Evolutionary conservation across 2,329 filamentous ascomycete genomes (phyloP).

Genomic region (Fusarium globosum): DNA sequence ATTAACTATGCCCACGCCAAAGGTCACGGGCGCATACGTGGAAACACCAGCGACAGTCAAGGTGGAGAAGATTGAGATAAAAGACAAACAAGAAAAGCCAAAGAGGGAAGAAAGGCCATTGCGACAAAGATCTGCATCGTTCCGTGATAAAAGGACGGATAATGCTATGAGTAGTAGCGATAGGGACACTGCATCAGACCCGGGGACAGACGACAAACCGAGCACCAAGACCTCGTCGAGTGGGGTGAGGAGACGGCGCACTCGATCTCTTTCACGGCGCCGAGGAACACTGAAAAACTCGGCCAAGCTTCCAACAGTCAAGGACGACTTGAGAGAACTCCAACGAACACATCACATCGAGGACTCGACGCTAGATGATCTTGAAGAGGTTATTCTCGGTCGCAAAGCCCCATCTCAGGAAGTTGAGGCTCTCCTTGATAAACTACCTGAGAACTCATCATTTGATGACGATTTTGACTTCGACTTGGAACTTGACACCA

Average conservation of each 20-base stretch:
- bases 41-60: slow-evolving; percentile 65
- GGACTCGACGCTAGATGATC: slow-evolving; percentile 69
- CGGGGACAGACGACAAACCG: slow-evolving; percentile 44
- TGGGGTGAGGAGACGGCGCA: slow-evolving; percentile 45
- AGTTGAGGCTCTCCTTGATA: slow-evolving; percentile 42
- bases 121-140: slow-evolving; percentile 33
- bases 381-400: slow-evolving; percentile 62
- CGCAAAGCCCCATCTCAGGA: slow-evolving; percentile 46
- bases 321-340: slow-evolving; percentile 66
- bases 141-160: slow-evolving; percentile 43
- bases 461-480: slow-evolving; percentile 42
- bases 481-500: slow-evolving; percentile 42
- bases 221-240: slow-evolving; percentile 38
- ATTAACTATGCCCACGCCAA: slow-evolving; percentile 63
- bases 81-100: slow-evolving; percentile 32
- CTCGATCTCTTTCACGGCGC: slow-evolving; percentile 56
- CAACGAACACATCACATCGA: slow-evolving; percentile 65
- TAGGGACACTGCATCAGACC: slow-evolving; percentile 50
- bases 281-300: slow-evolving; percentile 64
- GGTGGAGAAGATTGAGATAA: slow-evolving; percentile 47
- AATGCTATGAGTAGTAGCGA: slow-evolving; percentile 35
- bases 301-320: slow-evolving; percentile 64
- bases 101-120: slow-evolving; percentile 21
- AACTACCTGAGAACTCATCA: slow-evolving; percentile 40
- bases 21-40: slow-evolving; percentile 65